A percentile compares a stretch with the other conserved stretches of the same genome.
Conservation (phyloP, 495 filamentous ascomycete genomes). For the Penicillium fimorum region DNA sequence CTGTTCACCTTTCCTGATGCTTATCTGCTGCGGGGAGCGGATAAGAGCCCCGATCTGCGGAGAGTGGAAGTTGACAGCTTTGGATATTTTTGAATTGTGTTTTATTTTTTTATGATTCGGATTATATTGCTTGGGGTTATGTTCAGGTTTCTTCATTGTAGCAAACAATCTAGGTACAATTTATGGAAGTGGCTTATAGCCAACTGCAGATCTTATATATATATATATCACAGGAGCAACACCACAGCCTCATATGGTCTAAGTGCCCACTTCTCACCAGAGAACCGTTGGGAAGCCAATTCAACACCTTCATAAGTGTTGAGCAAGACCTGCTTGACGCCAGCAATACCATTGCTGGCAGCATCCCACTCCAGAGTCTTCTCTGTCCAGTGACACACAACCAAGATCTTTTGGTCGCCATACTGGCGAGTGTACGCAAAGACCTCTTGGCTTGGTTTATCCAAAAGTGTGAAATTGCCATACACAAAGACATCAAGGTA, state of each 20-base stretch:
- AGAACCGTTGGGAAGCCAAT: slow-evolving; percentile 26
- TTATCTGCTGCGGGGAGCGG: slow-evolving; percentile 31
- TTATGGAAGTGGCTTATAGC: background rate
- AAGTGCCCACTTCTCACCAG: slow-evolving; percentile 33
- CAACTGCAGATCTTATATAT: background rate
- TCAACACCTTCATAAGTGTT: slow-evolving; percentile 39
- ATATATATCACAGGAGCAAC: slow-evolving; percentile 21
- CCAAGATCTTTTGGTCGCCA: slow-evolving; percentile 44
- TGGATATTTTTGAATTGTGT: background rate
- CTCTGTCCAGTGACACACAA: slow-evolving; percentile 53
- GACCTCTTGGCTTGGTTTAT: slow-evolving; percentile 42
- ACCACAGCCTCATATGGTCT: slow-evolving; percentile 43
- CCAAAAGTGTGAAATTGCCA: slow-evolving; percentile 55
- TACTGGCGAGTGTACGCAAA: slow-evolving; percentile 49
- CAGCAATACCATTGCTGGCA: slow-evolving; percentile 30
- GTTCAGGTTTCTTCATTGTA: background rate
- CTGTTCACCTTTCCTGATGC: background rate
- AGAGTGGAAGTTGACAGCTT: background rate
- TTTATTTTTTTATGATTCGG: background rate
- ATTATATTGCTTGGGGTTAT: background rate
- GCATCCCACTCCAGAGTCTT: slow-evolving; percentile 41
- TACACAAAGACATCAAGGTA: slow-evolving; percentile 60
- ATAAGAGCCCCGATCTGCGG: slow-evolving; percentile 24
- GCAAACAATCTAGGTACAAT: slow-evolving; percentile 1
- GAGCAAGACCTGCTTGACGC: slow-evolving; percentile 40